Evolutionary conservation across 805 yeast genomes (phyloP).

Genomic region (Yamadazyma akitaensis): DNA sequence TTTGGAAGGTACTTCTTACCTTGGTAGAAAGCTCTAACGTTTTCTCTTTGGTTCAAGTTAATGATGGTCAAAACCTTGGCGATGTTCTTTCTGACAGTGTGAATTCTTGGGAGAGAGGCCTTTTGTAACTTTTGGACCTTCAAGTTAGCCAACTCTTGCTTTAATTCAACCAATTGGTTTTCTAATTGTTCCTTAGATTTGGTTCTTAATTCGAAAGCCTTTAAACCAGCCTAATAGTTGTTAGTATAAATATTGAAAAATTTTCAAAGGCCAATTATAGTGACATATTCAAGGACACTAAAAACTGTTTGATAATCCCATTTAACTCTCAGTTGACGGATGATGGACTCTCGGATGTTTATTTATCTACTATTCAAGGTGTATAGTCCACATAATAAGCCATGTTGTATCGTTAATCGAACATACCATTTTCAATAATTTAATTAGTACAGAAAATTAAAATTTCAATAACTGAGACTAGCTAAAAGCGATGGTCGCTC

Average conservation of each 20-base stretch:
- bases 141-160: slow-evolving; percentile 93
- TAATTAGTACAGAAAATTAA: slow-evolving; percentile 7
- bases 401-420: not conserved
- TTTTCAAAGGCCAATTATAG: not conserved
- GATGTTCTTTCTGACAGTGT: slow-evolving; percentile 96
- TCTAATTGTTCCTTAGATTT: slow-evolving; percentile 96
- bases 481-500: slow-evolving; percentile 3
- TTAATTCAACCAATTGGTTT: slow-evolving; percentile 89
- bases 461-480: slow-evolving; percentile 5
- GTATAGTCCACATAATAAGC: not conserved
- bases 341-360: no score
- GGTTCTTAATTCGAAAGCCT: slow-evolving; percentile 94
- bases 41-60: slow-evolving; percentile 94
- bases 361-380: not conserved
- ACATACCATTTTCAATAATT: slow-evolving; percentile 17
- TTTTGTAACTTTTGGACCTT: slow-evolving; percentile 93
- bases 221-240: slow-evolving; percentile 69
- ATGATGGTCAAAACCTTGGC: slow-evolving; percentile 97
- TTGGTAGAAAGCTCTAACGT: slow-evolving; percentile 90
- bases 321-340: no score
- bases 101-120: slow-evolving; percentile 93
- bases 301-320: no score
- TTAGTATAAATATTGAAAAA: slow-evolving; percentile 5
- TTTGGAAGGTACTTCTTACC: slow-evolving; percentile 96
- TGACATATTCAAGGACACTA: not conserved